Base-by-base conservation (phyloP, 108 stramenopile species). In the Mayamaea pseudoterrestris region DNA sequence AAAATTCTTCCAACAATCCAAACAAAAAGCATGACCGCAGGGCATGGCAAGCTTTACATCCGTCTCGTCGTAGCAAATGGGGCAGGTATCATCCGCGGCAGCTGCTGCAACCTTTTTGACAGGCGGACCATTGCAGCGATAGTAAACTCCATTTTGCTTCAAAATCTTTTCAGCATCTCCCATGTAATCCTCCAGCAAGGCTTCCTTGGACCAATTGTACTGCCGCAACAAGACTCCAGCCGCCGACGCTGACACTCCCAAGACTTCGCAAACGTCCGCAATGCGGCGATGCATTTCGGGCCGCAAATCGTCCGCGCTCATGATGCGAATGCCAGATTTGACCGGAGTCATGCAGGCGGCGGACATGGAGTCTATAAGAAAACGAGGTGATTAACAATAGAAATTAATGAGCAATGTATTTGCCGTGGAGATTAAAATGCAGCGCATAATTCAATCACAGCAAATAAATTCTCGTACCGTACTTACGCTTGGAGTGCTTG, bases 1-100 rank as follows among this genome's bases (percentile, higher is more conserved):
- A 63, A 83, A 97, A 28, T 87, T 91, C 23, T 68, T 60, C 92
- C 93, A 99, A 57, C 96, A 97, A 41, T 82, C 84, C 37, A 64
- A 50, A 66, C 96, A 99, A 63, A 95, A 99, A 51, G 64, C 78
- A 61, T 99, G 98, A 27, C 80, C 79, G 60, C 98, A 99, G 16
- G 93, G 80, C 79, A 97, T 85, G 30, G 76, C 57, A 36, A 86
- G 65, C 69, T 75, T 85, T 16, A 71, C 65, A 23, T 50, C 35
- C 8, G 57, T 63, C 0, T 78, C 78, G 40, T 93, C 93, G 69
- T 82, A 90, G 72, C 86, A 90, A 62, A 90, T 89, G 14, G 78
- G 46, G 57, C 96, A 97, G 24, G 60, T 63, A 35, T 66, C 57
- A 51, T 61, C 66, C 11, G 5, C 13, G 5, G 44, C 48, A 41